Percentiles rank a stretch among this genome's conserved stretches.
Evolutionary conservation across 2,329 filamentous ascomycete genomes (phyloP).

Genomic region (Colletotrichum sp.): DNA sequence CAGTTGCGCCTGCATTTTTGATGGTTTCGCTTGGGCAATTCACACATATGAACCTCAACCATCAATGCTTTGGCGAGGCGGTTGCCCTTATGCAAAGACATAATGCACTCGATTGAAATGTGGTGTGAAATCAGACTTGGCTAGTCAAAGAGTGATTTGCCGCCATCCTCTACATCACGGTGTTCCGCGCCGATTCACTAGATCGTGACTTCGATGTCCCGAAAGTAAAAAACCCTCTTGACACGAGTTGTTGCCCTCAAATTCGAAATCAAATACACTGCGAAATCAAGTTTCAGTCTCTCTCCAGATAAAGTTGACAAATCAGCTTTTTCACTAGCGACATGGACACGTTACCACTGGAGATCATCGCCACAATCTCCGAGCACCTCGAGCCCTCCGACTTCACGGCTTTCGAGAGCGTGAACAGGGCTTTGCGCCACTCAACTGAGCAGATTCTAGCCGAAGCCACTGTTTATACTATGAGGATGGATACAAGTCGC

Average conservation of each 20-base stretch:
- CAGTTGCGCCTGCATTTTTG: neutral
- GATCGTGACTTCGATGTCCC: neutral
- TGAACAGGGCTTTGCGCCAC: neutral
- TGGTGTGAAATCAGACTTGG: neutral
- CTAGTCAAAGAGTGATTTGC: neutral
- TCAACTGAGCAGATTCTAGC: neutral
- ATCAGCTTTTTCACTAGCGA: accelerated
- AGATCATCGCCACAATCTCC: neutral
- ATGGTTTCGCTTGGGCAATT: neutral
- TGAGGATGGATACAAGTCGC: accelerated
- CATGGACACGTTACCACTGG: neutral
- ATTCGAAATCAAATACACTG: accelerated
- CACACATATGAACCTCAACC: neutral
- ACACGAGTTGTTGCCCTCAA: accelerated
- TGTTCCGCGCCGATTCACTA: neutral
- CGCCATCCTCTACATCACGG: neutral
- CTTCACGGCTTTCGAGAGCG: neutral
- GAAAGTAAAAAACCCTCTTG: neutral
- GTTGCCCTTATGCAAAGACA: neutral
- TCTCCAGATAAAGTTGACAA: accelerated
- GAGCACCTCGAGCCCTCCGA: neutral
- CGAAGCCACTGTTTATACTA: neutral
- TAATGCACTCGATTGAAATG: neutral
- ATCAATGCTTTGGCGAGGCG: neutral
- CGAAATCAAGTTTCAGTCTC: too few species aligned